Evolutionary conservation across 106 monocot species (phyloP).

Genomic region (Iris macrosiphon): DNA sequence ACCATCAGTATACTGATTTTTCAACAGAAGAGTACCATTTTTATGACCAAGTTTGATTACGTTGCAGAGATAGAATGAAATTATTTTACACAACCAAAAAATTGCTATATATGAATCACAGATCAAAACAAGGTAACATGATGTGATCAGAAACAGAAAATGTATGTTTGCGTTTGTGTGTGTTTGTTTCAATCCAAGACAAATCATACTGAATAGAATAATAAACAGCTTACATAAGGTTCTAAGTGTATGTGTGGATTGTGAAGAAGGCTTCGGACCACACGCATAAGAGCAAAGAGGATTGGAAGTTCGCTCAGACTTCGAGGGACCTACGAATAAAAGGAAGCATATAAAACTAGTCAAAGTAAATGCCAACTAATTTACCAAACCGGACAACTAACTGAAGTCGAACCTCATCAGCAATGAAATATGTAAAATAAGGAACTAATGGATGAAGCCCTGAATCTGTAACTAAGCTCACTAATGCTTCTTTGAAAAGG

Average conservation of each 20-base stretch:
- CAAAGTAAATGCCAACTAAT: not conserved
- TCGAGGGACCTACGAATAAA: slow-evolving; percentile 45
- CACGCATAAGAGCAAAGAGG: slow-evolving; percentile 87
- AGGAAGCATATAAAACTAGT: not conserved
- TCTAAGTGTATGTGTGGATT: slow-evolving; percentile 96
- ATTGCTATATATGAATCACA: no score
- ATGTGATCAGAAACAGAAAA: no score
- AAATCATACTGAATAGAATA: not conserved
- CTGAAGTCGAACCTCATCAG: slow-evolving; percentile 70
- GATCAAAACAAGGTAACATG: no score
- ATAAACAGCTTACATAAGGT: slow-evolving; percentile 76
- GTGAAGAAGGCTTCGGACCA: slow-evolving; percentile 79
- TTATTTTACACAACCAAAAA: not conserved
- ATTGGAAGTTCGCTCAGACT: slow-evolving; percentile 71
- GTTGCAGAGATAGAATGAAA: not conserved
- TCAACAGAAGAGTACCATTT: not conserved
- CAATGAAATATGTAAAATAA: slow-evolving; percentile 91
- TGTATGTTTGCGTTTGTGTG: not conserved
- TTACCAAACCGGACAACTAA: not conserved
- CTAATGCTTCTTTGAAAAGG: slow-evolving; percentile 80
- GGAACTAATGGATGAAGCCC: slow-evolving; percentile 97
- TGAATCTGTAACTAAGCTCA: slow-evolving; percentile 81
- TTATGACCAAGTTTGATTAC: not conserved
- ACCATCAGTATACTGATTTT: not conserved
- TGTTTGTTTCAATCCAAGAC: not conserved